These are phyloP conservation scores for Kondoa malvinella DNA, from an alignment of 768 basidiomycete species.

Conservation along the genomic window DNA sequence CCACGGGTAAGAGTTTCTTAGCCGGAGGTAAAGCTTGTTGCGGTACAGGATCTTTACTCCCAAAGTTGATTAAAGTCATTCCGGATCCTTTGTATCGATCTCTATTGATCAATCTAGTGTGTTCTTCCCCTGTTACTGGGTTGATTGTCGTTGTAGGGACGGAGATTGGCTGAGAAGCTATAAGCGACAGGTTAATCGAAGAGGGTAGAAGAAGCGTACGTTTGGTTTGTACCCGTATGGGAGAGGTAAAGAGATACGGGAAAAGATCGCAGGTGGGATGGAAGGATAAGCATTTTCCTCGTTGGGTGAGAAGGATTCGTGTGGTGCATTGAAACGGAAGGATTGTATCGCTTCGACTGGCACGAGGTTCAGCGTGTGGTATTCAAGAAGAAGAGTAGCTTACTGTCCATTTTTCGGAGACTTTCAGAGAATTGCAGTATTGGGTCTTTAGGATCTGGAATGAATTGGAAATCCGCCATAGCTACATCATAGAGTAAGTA, in stretches of 20 bases:
- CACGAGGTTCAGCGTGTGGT: conserved; percentile 6
- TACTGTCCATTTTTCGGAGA: conserved; percentile 71
- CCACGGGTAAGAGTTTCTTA: conserved; percentile 44
- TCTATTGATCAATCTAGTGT: conserved; percentile 63
- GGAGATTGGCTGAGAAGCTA: neutral
- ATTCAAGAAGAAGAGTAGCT: conserved; percentile 18
- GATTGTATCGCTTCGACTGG: conserved; percentile 55
- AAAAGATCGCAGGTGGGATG: conserved; percentile 79
- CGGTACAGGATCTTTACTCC: conserved; percentile 20
- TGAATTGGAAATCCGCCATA: conserved; percentile 86
- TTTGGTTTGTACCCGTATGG: neutral
- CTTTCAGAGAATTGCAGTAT: conserved; percentile 50
- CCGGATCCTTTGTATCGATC: conserved; percentile 59
- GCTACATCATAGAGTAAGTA: conserved; percentile 36
- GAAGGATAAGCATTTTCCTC: conserved; percentile 40
- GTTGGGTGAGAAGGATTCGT: conserved; percentile 39
- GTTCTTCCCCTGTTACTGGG: conserved; percentile 54
- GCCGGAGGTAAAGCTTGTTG: conserved; percentile 22
- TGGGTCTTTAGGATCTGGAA: conserved; percentile 42
- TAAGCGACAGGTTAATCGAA: too few relatives aligned
- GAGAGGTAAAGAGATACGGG: conserved; percentile 51
- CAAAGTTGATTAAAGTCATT: conserved; percentile 16
- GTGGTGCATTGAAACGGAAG: conserved; percentile 53
- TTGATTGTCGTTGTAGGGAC: conserved; percentile 45
- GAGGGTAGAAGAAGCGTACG: too few relatives aligned